Percentiles rank a stretch among this genome's conserved stretches.
Evolutionary conservation across 345 rosid species (phyloP).

Genomic region (Aquilaria yunnanensis): DNA sequence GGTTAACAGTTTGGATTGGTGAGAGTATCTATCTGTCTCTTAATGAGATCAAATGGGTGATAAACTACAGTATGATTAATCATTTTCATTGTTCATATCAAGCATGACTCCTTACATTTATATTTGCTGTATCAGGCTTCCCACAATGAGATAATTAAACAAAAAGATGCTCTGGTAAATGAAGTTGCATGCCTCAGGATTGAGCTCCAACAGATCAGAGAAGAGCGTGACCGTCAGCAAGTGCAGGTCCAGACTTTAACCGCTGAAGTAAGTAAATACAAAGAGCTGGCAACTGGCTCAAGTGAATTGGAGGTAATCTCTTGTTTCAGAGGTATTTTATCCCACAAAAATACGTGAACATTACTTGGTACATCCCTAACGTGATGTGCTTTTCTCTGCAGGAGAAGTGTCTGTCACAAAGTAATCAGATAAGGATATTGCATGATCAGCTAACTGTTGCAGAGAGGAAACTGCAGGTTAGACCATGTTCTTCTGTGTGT

Average conservation of each 20-base stretch:
- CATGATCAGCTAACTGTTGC: conserved; percentile 59
- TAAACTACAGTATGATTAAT: no score
- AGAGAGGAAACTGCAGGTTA: conserved; percentile 65
- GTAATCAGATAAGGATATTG: conserved; percentile 53
- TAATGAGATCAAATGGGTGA: no score
- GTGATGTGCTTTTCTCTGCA: conserved; percentile 24
- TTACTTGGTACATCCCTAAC: not conserved
- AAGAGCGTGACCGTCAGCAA: conserved; percentile 62
- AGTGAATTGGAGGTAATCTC: conserved; percentile 67
- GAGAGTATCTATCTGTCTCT: no score
- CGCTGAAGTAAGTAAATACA: conserved; percentile 49
- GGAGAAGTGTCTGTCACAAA: conserved; percentile 66
- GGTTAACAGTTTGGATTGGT: no score
- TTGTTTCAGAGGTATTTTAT: conserved; percentile 1
- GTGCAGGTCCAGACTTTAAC: conserved; percentile 44
- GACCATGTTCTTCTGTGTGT: conserved; percentile 7
- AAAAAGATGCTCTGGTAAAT: conserved; percentile 55
- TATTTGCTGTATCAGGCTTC: conserved; percentile 43
- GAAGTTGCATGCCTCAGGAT: conserved; percentile 61
- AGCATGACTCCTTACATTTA: conserved; percentile 8
- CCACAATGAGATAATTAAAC: conserved; percentile 64
- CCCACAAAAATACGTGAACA: not conserved
- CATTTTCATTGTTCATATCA: not conserved
- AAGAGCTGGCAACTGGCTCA: conserved; percentile 62
- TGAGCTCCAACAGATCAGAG: conserved; percentile 61